Conservation (phyloP, 106 monocot species). For the Allium cepa region DNA sequence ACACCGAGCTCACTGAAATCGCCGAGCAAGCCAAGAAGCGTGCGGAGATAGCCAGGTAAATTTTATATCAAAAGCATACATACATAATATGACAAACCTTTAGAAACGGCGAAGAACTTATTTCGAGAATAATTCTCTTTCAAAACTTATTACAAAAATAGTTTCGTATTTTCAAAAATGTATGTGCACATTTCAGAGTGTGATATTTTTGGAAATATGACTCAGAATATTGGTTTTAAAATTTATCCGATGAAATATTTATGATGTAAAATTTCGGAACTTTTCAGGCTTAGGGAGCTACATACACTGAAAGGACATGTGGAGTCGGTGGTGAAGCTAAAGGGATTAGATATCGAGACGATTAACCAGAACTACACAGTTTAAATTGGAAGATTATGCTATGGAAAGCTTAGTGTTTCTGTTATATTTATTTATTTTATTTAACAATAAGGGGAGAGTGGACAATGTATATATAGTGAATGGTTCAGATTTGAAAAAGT, state of each 20-base stretch:
- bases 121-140: no score
- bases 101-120: no score
- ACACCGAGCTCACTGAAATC: conserved; percentile 29
- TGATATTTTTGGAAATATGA: no score
- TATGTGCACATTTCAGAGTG: no score
- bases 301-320: conserved; percentile 36
- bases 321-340: conserved; percentile 30
- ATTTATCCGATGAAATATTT: no score
- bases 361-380: conserved; percentile 29
- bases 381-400: background rate
- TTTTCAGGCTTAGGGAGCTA: conserved; percentile 11
- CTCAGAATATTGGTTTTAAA: no score
- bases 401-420: background rate
- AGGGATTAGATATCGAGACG: conserved; percentile 35
- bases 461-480: no score
- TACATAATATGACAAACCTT: background rate
- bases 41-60: conserved; percentile 24
- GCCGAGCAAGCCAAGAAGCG: conserved; percentile 20
- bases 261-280: no score
- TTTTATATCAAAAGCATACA: background rate
- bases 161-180: no score
- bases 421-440: background rate
- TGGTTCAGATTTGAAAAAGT: no score
- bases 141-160: no score
- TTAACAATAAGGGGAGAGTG: no score